A percentile compares a stretch with the other conserved stretches of the same genome.
Conservation (phyloP, 139 green algal species). For the Chlorella sp. region DNA sequence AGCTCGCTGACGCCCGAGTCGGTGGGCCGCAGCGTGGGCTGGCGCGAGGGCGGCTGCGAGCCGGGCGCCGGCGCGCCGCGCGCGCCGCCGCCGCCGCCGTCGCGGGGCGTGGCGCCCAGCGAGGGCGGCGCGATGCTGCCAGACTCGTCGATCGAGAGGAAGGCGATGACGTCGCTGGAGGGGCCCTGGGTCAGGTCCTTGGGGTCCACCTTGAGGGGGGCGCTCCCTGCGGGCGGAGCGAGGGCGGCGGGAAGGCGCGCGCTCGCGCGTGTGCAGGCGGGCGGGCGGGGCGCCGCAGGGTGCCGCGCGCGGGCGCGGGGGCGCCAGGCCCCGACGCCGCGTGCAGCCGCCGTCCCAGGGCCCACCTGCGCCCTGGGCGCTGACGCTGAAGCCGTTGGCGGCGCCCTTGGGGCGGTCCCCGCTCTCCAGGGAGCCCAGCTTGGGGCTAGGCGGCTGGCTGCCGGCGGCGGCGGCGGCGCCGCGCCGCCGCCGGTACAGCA, state of each 20-base stretch:
- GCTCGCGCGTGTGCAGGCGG: too few species aligned
- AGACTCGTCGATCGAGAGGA: constrained; percentile 7
- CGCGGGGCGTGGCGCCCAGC: background rate
- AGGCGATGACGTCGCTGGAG: constrained; percentile 15
- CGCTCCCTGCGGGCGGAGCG: too few species aligned
- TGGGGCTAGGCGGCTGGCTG: constrained; percentile 2
- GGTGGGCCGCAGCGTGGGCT: background rate
- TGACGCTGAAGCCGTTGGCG: constrained; percentile 4
- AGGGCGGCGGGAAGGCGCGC: too few species aligned
- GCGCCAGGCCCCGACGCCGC: too few species aligned
- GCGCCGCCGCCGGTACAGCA: background rate
- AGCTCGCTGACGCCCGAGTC: constrained; percentile 31
- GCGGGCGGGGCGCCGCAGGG: too few species aligned
- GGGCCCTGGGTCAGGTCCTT: constrained; percentile 7
- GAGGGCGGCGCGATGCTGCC: constrained; percentile 4
- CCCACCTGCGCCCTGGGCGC: constrained; percentile 12
- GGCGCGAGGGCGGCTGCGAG: background rate
- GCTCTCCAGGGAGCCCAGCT: constrained; percentile 24
- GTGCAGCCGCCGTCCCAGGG: too few species aligned
- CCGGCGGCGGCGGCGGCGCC: background rate
- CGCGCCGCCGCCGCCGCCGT: background rate
- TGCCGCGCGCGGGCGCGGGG: too few species aligned
- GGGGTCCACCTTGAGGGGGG: background rate
- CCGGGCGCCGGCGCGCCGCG: background rate
- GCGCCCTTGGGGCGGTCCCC: background rate